Conservation (phyloP, 441 rosid genomes). For the Corymbia calophylla region DNA sequence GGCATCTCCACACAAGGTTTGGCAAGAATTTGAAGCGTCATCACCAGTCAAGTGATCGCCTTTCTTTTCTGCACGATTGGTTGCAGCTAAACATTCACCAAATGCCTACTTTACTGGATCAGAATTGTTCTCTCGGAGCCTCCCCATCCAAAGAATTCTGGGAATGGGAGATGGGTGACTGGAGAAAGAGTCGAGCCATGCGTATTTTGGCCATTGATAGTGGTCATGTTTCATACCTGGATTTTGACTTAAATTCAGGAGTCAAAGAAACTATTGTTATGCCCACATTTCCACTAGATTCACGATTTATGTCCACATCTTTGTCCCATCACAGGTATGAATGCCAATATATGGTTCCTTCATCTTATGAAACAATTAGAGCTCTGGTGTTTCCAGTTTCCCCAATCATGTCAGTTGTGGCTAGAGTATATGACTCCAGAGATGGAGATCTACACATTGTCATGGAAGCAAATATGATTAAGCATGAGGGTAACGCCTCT, state of each 20-base stretch:
- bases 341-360: constrained; percentile 64
- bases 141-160: constrained; percentile 56
- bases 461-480: constrained; percentile 71
- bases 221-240: constrained; percentile 81
- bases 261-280: constrained; percentile 49
- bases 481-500: constrained; percentile 29
- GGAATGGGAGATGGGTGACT: constrained; percentile 99
- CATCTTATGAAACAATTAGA: constrained; percentile 70
- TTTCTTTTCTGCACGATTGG: constrained; percentile 32
- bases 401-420: constrained; percentile 55
- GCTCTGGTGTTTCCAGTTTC: constrained; percentile 76
- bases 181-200: constrained; percentile 84
- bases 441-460: constrained; percentile 50
- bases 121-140: constrained; percentile 63
- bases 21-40: constrained; percentile 88
- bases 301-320: constrained; percentile 79
- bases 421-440: constrained; percentile 64
- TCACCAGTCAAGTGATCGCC: constrained; percentile 32
- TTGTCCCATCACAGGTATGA: constrained; percentile 46
- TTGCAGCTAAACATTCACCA: constrained; percentile 71
- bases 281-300: constrained; percentile 90
- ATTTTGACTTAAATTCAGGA: constrained; percentile 54
- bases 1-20: constrained; percentile 82
- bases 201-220: constrained; percentile 79
- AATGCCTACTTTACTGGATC: constrained; percentile 19